These are phyloP conservation scores for Coemansia sp. DNA, from an alignment of 192 early-diverging fungal genomes.

Conservation along the genomic window DNA sequence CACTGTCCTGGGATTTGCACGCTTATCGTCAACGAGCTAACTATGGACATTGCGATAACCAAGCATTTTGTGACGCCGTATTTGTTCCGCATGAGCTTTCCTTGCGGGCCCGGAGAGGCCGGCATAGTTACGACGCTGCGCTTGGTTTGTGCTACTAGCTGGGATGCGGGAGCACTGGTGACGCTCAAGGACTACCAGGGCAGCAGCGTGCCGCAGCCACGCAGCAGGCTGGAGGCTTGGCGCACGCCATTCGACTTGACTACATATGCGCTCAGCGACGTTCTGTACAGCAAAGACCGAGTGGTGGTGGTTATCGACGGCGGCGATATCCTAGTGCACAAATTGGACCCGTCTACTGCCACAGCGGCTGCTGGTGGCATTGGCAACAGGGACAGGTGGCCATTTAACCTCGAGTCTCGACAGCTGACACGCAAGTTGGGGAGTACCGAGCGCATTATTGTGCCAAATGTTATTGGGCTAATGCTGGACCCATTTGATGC, in stretches of 20 bases:
- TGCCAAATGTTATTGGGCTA: background rate
- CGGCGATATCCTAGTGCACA: background rate
- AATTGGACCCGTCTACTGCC: background rate
- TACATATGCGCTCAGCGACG: background rate
- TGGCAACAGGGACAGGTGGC: background rate
- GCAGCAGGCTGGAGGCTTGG: background rate
- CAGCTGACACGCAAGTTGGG: background rate
- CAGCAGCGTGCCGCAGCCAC: background rate
- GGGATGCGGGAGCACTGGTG: background rate
- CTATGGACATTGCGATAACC: conserved; percentile 9
- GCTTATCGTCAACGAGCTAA: conserved; percentile 30
- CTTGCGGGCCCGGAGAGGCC: background rate
- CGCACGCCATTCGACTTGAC: no score
- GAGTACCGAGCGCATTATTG: background rate
- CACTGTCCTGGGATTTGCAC: conserved; percentile 44
- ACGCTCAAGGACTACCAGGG: background rate
- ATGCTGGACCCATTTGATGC: background rate
- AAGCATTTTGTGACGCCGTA: conserved; percentile 12
- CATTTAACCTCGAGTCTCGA: background rate
- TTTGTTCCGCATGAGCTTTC: conserved; percentile 9
- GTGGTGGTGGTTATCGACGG: conserved; percentile 9
- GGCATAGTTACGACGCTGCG: background rate
- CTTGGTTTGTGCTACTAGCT: background rate
- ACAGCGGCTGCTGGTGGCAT: no score
- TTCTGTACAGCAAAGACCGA: conserved; percentile 9